Base-by-base conservation (phyloP, 805 yeast genomes). In the Cyberlindnera meyerae region DNA sequence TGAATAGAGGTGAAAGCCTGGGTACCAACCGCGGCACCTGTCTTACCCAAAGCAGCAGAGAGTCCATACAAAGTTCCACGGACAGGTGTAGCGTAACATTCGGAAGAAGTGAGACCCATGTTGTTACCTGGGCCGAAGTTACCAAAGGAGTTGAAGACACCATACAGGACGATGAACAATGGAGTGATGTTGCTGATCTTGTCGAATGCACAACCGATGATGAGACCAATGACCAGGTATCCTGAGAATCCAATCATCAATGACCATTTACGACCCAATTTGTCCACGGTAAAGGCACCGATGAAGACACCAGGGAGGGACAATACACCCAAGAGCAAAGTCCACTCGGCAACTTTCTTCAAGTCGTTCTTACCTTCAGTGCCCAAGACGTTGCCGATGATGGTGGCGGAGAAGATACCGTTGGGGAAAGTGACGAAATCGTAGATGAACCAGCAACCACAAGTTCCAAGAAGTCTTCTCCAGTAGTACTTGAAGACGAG, bases 1-100 rank as follows among this genome's bases (percentile, higher is more conserved):
- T 79, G 76, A 47, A 83, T 81, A 13, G 86, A 82, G 8, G 78
- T 74, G 61, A 84, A 83, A 13, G 72, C 71, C 55, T 79, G 74
- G 17, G 88, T 81, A 20, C 93, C 93, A 15, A 81, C 77, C 16
- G 81, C 88, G n/a, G 90, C 93, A 39, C 93, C 94, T 18, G 80
- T 82, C 58, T 83, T 83, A 39, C 93, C 93, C 32, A 81, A 64
- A 4, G 89, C 93, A 26, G 93, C 93, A 31, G 82, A 71, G 16
- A 83, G 48, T 26, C 90, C 90, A 50, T 83, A 83, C 33, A 74
- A 66, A 1, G 87, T 79, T 26, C 89, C 90, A 58, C 93, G 69
- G 29, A 83, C 76, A 11, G 85, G 82, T 7, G 89, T 80, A 14
- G 93, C 88, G 49, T 69, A 83, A 5, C 75, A 68, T 58, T 83